Conservation (phyloP, 768 basidiomycete species). For the Termitomyces bulborhizus region DNA sequence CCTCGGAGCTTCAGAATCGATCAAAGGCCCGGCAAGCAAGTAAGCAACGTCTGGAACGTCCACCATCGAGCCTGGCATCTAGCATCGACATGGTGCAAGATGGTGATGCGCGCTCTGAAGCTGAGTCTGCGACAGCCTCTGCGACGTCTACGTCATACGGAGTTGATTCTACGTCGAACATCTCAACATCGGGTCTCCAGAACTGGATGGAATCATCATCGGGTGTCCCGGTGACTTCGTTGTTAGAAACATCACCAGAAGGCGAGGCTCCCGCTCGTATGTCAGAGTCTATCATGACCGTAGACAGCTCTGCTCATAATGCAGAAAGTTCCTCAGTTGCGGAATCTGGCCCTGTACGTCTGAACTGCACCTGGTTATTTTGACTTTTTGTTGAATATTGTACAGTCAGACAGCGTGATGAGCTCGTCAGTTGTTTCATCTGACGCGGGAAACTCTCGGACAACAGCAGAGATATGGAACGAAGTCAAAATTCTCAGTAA, state of each 20-base stretch:
- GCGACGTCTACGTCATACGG: slow-evolving; percentile 22
- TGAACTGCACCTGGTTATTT: not conserved
- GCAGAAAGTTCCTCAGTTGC: slow-evolving; percentile 16
- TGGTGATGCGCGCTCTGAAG: slow-evolving; percentile 36
- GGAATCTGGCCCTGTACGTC: slow-evolving; percentile 12
- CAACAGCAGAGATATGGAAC: slow-evolving; percentile 86
- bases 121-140: slow-evolving; percentile 33
- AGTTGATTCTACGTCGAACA: slow-evolving; percentile 1
- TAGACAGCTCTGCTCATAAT: slow-evolving; percentile 27
- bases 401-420: slow-evolving; percentile 27
- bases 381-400: not conserved
- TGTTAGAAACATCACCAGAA: slow-evolving; percentile 4
- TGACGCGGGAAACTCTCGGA: slow-evolving; percentile 32
- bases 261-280: slow-evolving; percentile 20
- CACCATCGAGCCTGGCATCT: slow-evolving; percentile 26
- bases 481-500: slow-evolving; percentile 85
- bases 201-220: slow-evolving; percentile 28
- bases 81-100: slow-evolving; percentile 28
- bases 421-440: slow-evolving; percentile 26
- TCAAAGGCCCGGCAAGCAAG: slow-evolving; percentile 19
- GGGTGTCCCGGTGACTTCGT: slow-evolving; percentile 11
- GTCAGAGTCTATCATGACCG: slow-evolving; percentile 30
- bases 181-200: slow-evolving; percentile 26
- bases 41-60: slow-evolving; percentile 7
- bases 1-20: slow-evolving; percentile 40